Percentiles rank a stretch among this genome's conserved stretches.
phyloP scores from a whole-genome alignment of 805 yeast genomes.

The Candida argentea region DNA sequence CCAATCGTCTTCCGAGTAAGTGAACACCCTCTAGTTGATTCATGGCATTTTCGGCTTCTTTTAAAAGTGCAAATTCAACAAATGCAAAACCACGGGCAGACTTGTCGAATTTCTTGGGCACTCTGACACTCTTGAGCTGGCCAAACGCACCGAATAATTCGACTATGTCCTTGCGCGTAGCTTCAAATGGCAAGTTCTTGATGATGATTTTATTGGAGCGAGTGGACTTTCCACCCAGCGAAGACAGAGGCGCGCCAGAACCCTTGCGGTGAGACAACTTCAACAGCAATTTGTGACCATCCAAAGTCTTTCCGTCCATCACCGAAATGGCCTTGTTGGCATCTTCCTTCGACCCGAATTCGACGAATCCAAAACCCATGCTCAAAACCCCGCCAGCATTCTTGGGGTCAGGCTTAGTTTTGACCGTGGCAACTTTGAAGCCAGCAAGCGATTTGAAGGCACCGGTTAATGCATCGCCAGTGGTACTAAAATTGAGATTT shows the following conservation, averaged over 20 bases:
- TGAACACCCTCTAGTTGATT: constrained; percentile 91
- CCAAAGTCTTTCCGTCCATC: constrained; percentile 68
- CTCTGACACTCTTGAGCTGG: constrained; percentile 85
- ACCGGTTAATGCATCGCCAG: constrained; percentile 42
- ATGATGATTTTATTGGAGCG: constrained; percentile 75
- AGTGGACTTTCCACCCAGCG: constrained; percentile 18
- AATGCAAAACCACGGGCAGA: constrained; percentile 97
- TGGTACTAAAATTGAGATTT: constrained; percentile 81
- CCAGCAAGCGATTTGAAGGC: constrained; percentile 68
- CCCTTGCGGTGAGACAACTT: constrained; percentile 78
- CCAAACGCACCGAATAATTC: constrained; percentile 93
- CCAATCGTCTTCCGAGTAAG: constrained; percentile 88
- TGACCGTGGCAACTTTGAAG: constrained; percentile 71
- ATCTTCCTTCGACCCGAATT: constrained; percentile 66
- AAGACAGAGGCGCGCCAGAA: constrained; percentile 11
- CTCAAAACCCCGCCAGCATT: constrained; percentile 57
- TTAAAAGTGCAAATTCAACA: constrained; percentile 75
- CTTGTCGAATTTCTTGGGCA: constrained; percentile 92
- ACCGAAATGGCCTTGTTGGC: constrained; percentile 69
- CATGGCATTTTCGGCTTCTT: constrained; percentile 94
- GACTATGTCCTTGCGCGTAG: constrained; percentile 84
- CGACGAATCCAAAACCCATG: constrained; percentile 98
- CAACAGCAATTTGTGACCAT: constrained; percentile 84
- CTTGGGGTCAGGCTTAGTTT: constrained; percentile 82
- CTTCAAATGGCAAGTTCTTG: constrained; percentile 95